Base-by-base conservation (phyloP, 139 green algal genomes). In the Asterochloris sp. region DNA sequence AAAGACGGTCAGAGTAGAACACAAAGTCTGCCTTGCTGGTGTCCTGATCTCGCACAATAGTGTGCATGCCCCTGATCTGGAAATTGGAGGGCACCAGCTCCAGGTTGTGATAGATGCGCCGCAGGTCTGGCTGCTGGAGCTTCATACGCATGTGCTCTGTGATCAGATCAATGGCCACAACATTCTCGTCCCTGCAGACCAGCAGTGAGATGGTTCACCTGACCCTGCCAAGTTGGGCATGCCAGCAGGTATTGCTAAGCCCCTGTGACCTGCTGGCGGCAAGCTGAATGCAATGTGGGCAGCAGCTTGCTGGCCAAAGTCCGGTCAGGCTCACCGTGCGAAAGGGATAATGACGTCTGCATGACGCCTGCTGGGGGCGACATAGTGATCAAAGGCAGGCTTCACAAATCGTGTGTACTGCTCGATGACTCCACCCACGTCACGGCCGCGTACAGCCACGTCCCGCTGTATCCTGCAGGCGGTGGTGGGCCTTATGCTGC, bases 141-240 rank as follows among this genome's bases (percentile, higher is more conserved):
- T 99, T 98, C 82, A 91, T 91, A 23, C 88, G 89, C 85, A 99
- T 98, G 90, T 99, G 95, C 86, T 99, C 90, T 47, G 94, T 96
- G 92, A 99, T 99, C 73, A 99, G 91, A 87, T 98, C 95, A 62
- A 99, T 97, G 15, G 96, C 96, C 69, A 98, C 96, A 13, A 94
- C 28, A 85, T 98, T 98, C 27, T 79, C 64, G 9, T 85, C 54
- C 66, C 82, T 85, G 80, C 19, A 80, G 23, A 76, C 8, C 38
- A 76, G 69, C 23, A 76, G 69, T 54, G 10, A 17, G 21, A 21
- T 54, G 17, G 66, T 26, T 4, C 19, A 54, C 69, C 12, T 76
- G n/a, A 76, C 29, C 9, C 69, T 14, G 28, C 21, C 16, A 54
- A 76, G 21, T 21, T 76, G 24, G 21, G 29, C 69, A 26, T 38